These are phyloP conservation scores for Xerocomus nothofagi DNA, from an alignment of 1,284 basidiomycete genomes.

Conservation along the genomic window DNA sequence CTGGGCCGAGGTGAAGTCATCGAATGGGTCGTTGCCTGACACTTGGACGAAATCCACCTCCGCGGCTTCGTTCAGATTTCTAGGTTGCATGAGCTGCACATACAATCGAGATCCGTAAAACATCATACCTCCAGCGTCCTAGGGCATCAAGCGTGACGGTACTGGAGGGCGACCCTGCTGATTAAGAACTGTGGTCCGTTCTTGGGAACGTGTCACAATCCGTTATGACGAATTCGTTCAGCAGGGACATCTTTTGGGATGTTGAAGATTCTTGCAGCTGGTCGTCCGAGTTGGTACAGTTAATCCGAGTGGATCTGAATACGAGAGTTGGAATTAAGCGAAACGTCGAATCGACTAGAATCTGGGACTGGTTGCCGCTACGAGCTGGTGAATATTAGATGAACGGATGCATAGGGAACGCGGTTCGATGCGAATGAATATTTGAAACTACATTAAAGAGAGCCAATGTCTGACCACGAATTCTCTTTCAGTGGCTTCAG, in stretches of 20 bases:
- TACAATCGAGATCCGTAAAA: background rate
- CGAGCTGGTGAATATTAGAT: constrained; percentile 3
- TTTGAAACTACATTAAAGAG: constrained; percentile 9
- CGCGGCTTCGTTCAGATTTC: background rate
- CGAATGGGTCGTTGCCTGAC: background rate
- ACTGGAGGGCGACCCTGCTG: no score
- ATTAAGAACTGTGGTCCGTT: background rate
- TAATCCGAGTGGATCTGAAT: background rate
- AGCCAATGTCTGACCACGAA: constrained; percentile 30
- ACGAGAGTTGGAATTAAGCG: no score
- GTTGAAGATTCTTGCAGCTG: no score
- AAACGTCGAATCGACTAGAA: background rate
- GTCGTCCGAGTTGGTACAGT: no score
- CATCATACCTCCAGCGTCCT: background rate
- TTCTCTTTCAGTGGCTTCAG: constrained; percentile 22
- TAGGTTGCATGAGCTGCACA: background rate
- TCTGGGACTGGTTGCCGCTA: background rate
- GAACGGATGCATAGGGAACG: background rate
- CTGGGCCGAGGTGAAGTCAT: no score
- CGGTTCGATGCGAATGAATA: background rate
- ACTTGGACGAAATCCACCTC: background rate
- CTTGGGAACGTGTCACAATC: background rate
- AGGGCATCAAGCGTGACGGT: background rate
- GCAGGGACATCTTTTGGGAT: background rate
- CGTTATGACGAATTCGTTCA: background rate